phyloP scores from a whole-genome alignment of 768 basidiomycete species.

The Tricholoma furcatifolium region DNA sequence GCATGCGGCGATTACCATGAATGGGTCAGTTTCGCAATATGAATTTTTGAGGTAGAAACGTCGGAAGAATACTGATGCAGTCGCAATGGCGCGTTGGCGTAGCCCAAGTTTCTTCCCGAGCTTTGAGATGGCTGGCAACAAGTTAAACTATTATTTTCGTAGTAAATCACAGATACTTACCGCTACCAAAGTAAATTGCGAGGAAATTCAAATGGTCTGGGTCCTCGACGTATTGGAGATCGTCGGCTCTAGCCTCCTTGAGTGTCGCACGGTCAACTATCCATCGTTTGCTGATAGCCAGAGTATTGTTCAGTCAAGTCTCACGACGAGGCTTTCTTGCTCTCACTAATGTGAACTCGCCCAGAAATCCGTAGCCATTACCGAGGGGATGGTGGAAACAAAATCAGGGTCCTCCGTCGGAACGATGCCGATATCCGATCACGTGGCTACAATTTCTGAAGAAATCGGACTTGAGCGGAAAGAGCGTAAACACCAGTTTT shows the following conservation, averaged over 20 bases:
- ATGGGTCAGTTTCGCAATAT: slow-evolving; percentile 95
- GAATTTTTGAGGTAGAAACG: slow-evolving; percentile 97
- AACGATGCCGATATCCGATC: background rate
- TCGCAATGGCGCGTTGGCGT: slow-evolving; percentile 90
- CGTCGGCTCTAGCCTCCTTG: slow-evolving; percentile 70
- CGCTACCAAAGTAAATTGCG: slow-evolving; percentile 84
- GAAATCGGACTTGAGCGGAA: slow-evolving; percentile 14
- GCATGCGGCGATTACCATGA: slow-evolving; percentile 89
- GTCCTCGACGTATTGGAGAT: slow-evolving; percentile 76
- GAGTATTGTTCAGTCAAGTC: slow-evolving; percentile 13
- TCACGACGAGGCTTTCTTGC: slow-evolving; percentile 26
- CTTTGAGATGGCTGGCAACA: slow-evolving; percentile 71
- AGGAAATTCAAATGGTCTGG: slow-evolving; percentile 79
- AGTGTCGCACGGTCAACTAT: slow-evolving; percentile 80
- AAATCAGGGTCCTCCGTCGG: background rate
- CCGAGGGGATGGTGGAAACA: background rate
- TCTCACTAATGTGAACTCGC: slow-evolving; percentile 84
- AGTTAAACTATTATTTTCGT: background rate
- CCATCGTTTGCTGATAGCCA: slow-evolving; percentile 77
- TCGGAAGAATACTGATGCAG: slow-evolving; percentile 92
- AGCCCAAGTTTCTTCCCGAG: slow-evolving; percentile 81
- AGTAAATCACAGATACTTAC: slow-evolving; percentile 36
- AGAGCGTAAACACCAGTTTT: slow-evolving; percentile 9
- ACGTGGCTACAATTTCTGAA: background rate
- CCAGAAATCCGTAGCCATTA: slow-evolving; percentile 92